Percentiles rank a stretch among this genome's conserved stretches.
These are phyloP conservation scores for Cicer arietinum DNA, from an alignment of 306 rosid genomes.

Conservation along the genomic window DNA sequence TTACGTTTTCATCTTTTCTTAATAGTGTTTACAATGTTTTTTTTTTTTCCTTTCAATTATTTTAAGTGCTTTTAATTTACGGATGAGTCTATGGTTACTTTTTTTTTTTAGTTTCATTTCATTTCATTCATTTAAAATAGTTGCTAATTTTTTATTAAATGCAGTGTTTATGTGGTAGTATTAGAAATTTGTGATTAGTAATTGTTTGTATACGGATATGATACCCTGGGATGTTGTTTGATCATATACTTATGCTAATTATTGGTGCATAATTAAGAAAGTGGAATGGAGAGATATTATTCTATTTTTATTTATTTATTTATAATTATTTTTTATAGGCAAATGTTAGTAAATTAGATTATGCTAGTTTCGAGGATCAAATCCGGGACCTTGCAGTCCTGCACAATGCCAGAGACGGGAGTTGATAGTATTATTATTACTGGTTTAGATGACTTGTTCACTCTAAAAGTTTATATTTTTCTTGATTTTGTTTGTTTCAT, in stretches of 20 bases:
- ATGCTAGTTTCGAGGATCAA: too few species aligned
- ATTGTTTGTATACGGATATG: neutral
- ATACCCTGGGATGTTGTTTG: slow-evolving; percentile 4
- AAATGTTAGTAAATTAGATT: too few species aligned
- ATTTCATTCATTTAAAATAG: slow-evolving; percentile 11
- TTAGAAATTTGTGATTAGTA: neutral
- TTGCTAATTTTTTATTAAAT: neutral
- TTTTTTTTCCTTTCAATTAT: neutral
- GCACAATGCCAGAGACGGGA: too few species aligned
- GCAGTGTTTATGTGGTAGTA: slow-evolving; percentile 6
- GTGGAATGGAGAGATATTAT: slow-evolving; percentile 1
- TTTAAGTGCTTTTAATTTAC: slow-evolving; percentile 2
- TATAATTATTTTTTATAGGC: too few species aligned
- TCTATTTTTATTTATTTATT: too few species aligned
- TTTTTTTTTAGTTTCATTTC: too few species aligned
- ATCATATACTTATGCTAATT: neutral
- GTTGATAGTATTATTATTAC: neutral
- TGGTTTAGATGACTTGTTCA: slow-evolving; percentile 9
- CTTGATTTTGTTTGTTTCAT: slow-evolving; percentile 16
- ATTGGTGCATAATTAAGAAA: neutral
- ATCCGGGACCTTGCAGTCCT: too few species aligned
- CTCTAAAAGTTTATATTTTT: neutral
- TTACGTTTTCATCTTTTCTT: slow-evolving; percentile 7
- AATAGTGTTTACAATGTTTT: neutral
- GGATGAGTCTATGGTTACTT: neutral